Conservation (phyloP, 2,329 filamentous ascomycete species). For the Xylaria sp. region DNA sequence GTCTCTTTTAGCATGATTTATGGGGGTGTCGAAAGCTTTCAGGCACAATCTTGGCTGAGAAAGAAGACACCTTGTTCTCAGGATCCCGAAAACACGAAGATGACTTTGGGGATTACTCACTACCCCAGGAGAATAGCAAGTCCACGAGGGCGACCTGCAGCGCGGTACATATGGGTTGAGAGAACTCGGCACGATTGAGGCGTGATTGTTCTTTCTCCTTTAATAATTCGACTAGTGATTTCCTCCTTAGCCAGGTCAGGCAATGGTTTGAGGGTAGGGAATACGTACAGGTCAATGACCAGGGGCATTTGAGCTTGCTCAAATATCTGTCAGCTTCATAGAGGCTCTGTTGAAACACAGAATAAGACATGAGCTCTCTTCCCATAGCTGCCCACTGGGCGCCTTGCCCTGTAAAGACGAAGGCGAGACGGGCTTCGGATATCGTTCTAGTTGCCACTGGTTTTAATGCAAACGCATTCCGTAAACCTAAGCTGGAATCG, state of each 20-base stretch:
- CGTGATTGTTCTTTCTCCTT: constrained; percentile 27
- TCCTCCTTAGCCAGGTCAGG: constrained; percentile 4
- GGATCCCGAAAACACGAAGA: neutral
- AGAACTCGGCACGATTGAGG: constrained; percentile 32
- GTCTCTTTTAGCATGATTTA: neutral
- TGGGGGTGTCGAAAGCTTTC: neutral
- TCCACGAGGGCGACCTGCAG: constrained; percentile 52
- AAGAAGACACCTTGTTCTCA: neutral
- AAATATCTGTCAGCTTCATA: constrained; percentile 28
- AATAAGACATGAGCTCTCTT: constrained; percentile 39
- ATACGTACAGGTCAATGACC: constrained; percentile 30
- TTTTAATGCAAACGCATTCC: constrained; percentile 16
- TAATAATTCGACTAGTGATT: constrained; percentile 29
- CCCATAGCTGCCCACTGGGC: constrained; percentile 58
- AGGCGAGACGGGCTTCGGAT: constrained; percentile 32
- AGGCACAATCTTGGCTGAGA: neutral
- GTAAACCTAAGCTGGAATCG: constrained; percentile 17
- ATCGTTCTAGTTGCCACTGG: constrained; percentile 14
- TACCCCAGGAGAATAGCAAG: constrained; percentile 46
- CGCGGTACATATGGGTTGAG: constrained; percentile 44
- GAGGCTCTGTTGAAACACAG: constrained; percentile 25
- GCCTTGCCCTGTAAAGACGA: constrained; percentile 58
- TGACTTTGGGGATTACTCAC: neutral
- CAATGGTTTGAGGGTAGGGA: neutral
- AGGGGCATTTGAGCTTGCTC: constrained; percentile 13